Base-by-base conservation (phyloP, 2,329 filamentous ascomycete species). In the Talaromyces sp. region DNA sequence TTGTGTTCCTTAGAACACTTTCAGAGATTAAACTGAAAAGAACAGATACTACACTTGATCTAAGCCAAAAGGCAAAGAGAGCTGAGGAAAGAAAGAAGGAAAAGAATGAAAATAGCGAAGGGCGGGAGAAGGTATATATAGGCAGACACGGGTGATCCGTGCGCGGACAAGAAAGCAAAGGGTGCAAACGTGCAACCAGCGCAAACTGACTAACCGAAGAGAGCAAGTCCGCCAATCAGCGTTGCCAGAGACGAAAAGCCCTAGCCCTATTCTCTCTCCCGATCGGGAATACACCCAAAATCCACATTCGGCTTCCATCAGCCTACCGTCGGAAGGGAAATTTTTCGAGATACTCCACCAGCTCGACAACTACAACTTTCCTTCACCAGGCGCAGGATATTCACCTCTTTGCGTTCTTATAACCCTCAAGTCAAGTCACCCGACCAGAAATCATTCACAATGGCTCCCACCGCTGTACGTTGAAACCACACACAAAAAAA, bases 21-120 rank as follows among this genome's bases (percentile, higher is more conserved):
- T 89, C 89, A 93, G 89, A 89, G 88, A 92, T 92, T 92, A 93
- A 92, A 92, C 90, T 93, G 88, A 91, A 90, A 92, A 92, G 89
- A 93, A 92, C 89, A 91, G 88, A 91, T 92, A 92, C 89, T 92
- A 91, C 88, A 92, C 88, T 91, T 92, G 89, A 92, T 92, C 89
- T 91, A 90, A 90, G 86, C 86, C 79, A 78, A 82, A 83, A 80
- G 79, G 81, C 77, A 79, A 79, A 78, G 76, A 80, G 79, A 81
- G 79, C 79, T 81, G 72, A 71, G 78, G 69, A 78, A 76, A 69
- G 76, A 76, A 78, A 74, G 72, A 76, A 64, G 73, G 75, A 77
- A 76, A 73, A 68, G 68, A 66, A 55, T 33, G 71, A 76, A 77
- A 54, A 44, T 14, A 1, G 4, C 57, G 11, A 25, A 7, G 65